Evolutionary conservation across 805 yeast genomes (phyloP), one percentile per base, ranked within the genome.

Genomic region (Priceomyces melissophilus): DNA sequence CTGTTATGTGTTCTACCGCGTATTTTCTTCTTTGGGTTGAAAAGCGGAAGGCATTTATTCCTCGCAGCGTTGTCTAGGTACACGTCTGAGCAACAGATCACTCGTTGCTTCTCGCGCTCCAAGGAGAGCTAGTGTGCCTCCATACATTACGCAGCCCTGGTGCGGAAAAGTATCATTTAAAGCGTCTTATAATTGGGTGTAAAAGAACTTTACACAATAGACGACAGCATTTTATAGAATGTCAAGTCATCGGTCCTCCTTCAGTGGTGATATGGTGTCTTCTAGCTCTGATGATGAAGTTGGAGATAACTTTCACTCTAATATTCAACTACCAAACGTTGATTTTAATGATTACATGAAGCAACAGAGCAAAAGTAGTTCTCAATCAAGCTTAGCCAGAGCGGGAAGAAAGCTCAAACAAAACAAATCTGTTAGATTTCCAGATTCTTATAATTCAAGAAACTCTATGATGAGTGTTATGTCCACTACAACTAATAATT

Each of bases 231-330:
- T 20, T 20, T 20, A 12, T 29, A 12, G 13, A 7, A 35, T 35
- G 38, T 13, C 38, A 16, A 23, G 15, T n/a, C 16, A 15, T 16
- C 36, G 23, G 11, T 35, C 30, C 13, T 15, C 25, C 16, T 16
- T 25, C 14, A 13, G 30, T 12, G 27, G 30, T 10, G 30, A 39
- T 27, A 33, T 39, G n/a, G 17, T 23, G 11, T 38, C 51, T 15
- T 52, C 57, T 8, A 58, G 64, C 29, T 63, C 69, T 3, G 69
- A 66, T 20, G 69, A 64, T 13, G 69, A 59, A 26, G 9, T 16
- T 9, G 39, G 42, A 20, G 44, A 45, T 35, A 51, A 48, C 35
- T 56, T 54, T 54, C 48, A 40, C 28, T 54, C 69, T 16, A 48
- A 56, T 40, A 49, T 67, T 42, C 56, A 57, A 29, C 50, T 67